These are phyloP conservation scores for Casuarina glauca DNA, from an alignment of 306 rosid species.

Conservation along the genomic window DNA sequence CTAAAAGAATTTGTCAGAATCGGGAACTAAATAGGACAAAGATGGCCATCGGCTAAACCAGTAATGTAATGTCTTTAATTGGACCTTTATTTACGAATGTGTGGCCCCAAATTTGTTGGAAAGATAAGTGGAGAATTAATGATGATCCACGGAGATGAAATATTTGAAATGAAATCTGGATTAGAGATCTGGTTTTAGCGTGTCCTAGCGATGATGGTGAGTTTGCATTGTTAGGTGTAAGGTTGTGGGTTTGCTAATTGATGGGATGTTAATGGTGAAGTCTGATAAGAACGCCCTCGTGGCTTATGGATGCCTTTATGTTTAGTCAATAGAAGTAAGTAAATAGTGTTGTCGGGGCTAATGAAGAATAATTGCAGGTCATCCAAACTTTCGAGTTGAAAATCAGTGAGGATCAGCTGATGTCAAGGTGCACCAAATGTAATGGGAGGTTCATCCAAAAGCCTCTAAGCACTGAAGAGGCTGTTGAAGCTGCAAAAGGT, in stretches of 20 bases:
- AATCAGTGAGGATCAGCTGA: conserved; percentile 71
- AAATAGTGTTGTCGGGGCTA: conserved; percentile 8
- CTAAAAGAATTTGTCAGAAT: not conserved
- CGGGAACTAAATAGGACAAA: not conserved
- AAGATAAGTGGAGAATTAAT: not conserved
- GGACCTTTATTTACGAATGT: not conserved
- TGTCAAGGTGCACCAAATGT: conserved; percentile 96
- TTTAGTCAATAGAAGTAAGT: conserved; percentile 23
- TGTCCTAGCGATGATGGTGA: not conserved
- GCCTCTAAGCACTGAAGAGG: conserved; percentile 81
- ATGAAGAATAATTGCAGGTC: conserved; percentile 51
- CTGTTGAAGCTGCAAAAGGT: conserved; percentile 82
- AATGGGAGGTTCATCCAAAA: conserved; percentile 90
- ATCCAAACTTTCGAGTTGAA: conserved; percentile 74
- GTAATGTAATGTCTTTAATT: not conserved
- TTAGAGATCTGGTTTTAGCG: not conserved
- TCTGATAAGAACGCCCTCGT: not conserved
- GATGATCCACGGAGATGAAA: not conserved
- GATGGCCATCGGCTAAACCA: not conserved
- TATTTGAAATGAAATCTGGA: not conserved
- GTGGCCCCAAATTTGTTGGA: not conserved
- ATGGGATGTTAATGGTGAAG: not conserved
- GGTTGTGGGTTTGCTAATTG: not conserved
- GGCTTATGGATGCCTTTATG: not conserved
- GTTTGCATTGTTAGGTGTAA: not conserved